Conservation (phyloP, 2,329 filamentous ascomycete species). For the Ophiocordyceps australis region DNA sequence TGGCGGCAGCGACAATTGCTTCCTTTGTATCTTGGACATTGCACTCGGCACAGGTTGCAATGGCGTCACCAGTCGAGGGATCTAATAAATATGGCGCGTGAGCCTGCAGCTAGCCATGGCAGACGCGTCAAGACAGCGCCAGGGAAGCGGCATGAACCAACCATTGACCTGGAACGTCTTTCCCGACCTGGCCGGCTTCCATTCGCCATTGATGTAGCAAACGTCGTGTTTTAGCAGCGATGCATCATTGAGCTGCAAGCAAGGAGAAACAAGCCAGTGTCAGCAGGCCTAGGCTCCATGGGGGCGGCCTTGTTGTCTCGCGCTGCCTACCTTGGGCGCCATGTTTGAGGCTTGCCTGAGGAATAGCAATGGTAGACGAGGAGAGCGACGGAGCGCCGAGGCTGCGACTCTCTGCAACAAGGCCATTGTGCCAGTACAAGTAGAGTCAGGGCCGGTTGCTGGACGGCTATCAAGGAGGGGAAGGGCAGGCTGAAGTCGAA, state of each 20-base stretch:
- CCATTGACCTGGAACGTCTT: constrained; percentile 80
- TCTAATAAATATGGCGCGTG: constrained; percentile 35
- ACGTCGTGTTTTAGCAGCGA: constrained; percentile 71
- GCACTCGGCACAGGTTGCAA: constrained; percentile 78
- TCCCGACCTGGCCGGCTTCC: constrained; percentile 68
- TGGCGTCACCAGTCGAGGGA: constrained; percentile 63
- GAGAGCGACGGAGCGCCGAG: constrained; percentile 13
- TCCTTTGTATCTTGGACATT: constrained; percentile 55
- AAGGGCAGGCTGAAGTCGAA: too few species aligned
- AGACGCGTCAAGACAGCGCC: too few species aligned
- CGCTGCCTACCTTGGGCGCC: constrained; percentile 21
- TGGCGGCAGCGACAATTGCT: constrained; percentile 69
- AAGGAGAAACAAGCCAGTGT: too few species aligned
- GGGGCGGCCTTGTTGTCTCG: too few species aligned
- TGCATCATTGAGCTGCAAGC: constrained; percentile 49
- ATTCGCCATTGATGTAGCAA: constrained; percentile 83
- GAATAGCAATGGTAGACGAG: constrained; percentile 8
- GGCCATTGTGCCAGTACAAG: constrained; percentile 8
- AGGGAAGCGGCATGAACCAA: constrained; percentile 13
- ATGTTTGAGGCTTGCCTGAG: constrained; percentile 26
- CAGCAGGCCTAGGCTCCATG: too few species aligned
- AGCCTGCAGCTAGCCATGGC: too few species aligned
- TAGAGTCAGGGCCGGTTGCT: too few species aligned
- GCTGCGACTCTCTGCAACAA: constrained; percentile 12
- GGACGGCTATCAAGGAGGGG: too few species aligned